Evolutionary conservation across 2,329 filamentous ascomycete species (phyloP), one percentile per base, ranked within the genome.

Genomic region (Arthrobotrys sinensis): DNA sequence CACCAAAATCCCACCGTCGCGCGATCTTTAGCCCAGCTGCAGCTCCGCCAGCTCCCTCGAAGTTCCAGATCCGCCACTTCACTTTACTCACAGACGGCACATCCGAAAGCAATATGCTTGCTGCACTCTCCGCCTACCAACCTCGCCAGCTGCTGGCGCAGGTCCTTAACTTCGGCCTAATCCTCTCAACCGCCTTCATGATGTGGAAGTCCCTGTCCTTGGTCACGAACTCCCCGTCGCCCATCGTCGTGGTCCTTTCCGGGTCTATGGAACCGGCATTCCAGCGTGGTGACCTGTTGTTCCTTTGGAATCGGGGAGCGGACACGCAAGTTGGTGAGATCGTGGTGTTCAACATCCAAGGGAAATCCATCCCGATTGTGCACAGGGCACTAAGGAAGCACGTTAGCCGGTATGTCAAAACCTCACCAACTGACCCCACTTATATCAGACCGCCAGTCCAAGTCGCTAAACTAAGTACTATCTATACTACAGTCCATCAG

Each of bases 281-380:
- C 84, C 91, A 94, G 84, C 88, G 92, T 52, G 92, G 92, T 69
- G 92, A 94, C 82, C 85, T 94, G 5, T 86, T 94, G 2, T 89
- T 94, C 82, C 86, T 94, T 6, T 94, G 92, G 91, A 94, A 94
- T 83, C 86, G 92, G 72, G 90, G 91, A 81, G 69, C 89, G 4
- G 80, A 79, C 50, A 91, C 90, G 0, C 88, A 91, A 82, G 86
- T 93, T 53, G 91, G 91, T 16, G 91, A 93, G 85, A 87, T 92
- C 79, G 91, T 93, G 80, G 91, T 93, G 57, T 93, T 92, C 85
- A 97, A 97, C 83, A 92, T 97, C 67, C 89, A 90, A 84, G 94
- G 91, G 73, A 99, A 98, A 87, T 93, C 97, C 81, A 98, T 99
- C 80, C 96, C 96, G 34, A 99, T 99, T 85, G 96, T 99, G 81